phyloP scores from a whole-genome alignment of 345 rosid species.

The Corchorus capsularis region DNA sequence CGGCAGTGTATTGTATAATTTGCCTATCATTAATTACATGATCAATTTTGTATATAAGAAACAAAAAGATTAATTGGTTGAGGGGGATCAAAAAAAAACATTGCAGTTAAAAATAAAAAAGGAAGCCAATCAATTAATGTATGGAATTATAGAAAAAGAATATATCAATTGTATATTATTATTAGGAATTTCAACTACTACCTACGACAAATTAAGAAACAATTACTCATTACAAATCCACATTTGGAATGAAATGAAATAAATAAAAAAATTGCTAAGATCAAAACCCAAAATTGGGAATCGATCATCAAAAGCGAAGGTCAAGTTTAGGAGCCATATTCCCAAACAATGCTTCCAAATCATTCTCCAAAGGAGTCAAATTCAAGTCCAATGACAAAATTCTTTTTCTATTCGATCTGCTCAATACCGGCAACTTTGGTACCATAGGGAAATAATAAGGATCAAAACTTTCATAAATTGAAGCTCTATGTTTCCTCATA shows the following conservation, averaged over 20 bases:
- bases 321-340: constrained; percentile 53
- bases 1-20: no score
- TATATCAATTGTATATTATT: no score
- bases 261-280: not conserved
- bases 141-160: no score
- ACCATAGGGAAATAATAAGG: not conserved
- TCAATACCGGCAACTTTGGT: constrained; percentile 44
- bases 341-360: constrained; percentile 55
- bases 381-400: constrained; percentile 64
- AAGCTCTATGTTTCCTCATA: constrained; percentile 63
- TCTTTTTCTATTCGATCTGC: constrained; percentile 55
- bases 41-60: no score
- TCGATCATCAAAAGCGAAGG: constrained; percentile 32
- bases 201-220: no score
- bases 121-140: no score
- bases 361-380: constrained; percentile 78
- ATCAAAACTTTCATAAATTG: constrained; percentile 20
- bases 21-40: no score
- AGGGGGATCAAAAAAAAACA: no score
- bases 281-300: not conserved
- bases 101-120: no score
- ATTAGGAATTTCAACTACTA: no score
- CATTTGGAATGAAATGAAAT: not conserved
- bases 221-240: not conserved
- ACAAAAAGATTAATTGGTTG: no score